phyloP scores from a whole-genome alignment of 495 filamentous ascomycete genomes.

The Talaromyces thailandensis region DNA sequence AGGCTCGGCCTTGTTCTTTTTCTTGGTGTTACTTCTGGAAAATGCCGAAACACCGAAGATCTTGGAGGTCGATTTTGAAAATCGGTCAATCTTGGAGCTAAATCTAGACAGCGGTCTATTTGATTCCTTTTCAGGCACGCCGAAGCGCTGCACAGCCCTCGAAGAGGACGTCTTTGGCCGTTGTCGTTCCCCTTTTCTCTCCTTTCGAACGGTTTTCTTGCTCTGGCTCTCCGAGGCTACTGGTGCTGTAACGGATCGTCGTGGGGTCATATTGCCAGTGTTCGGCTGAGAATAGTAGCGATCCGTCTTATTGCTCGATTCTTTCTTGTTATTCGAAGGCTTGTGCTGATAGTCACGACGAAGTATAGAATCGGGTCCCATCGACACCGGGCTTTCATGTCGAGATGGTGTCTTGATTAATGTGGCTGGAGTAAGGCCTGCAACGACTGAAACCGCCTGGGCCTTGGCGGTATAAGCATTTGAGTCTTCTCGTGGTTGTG shows the following conservation, averaged over 20 bases:
- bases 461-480: neutral
- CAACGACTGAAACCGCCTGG: neutral
- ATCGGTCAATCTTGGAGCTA: neutral
- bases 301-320: neutral
- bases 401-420: neutral
- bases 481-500: neutral
- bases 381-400: neutral
- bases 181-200: neutral
- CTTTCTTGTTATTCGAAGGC: neutral
- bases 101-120: neutral
- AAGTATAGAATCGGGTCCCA: neutral
- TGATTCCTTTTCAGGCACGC: neutral
- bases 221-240: neutral
- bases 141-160: neutral
- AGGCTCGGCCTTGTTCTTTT: neutral
- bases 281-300: neutral
- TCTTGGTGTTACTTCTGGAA: neutral
- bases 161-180: neutral
- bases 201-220: neutral
- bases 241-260: neutral
- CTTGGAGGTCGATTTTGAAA: slow-evolving; percentile 1
- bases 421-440: neutral
- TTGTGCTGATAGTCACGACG: neutral
- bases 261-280: neutral
- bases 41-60: neutral